Evolutionary conservation across 306 rosid genomes (phyloP), one percentile per base, ranked within the genome.

Genomic region (Ormosia emarginata): DNA sequence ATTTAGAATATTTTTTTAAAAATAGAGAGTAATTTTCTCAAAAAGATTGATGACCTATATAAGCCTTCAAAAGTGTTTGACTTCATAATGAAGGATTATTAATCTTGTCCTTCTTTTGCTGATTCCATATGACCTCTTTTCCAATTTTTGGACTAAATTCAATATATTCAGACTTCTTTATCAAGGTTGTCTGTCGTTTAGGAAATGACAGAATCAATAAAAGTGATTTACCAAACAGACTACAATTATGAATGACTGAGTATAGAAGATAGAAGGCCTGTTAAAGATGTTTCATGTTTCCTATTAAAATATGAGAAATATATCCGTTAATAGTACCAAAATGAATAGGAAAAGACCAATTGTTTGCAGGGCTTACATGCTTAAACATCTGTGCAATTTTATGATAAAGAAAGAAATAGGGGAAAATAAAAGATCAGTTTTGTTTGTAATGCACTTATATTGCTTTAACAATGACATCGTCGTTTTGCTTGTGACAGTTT

Each of bases 191-290:
- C 57, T 46, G 85, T 68, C 52, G 81, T 67, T 82, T 58, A 75
- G 59, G 67, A 68, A 76, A 69, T 81, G 43, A 49, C 55, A 76
- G 57, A 68, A 76, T 82, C 78, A 82, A 33, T 13, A 0, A 75
- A 68, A 68, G 82, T 69, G 50, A 47, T 69, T 82, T 70, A 61
- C 79, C 86, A 77, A 76, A 49, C 79, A 61, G 67, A 40, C 67
- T 15, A 41, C 15, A 41, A 37, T 2, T 13, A 62, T 5, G 55
- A 80, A 80, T 40, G 53, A 24, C 70, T 8, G 12, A 71, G 36
- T 8, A 59, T 13, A 44, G 6, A 8, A 69, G 12, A 36, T 18
- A 2, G 12, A 70, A 8, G 13, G 33, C 14, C 13, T 71, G 65
- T 70, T 8, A 30, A 49, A 80, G 17, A 79, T n/a, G 14, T 67